Base-by-base conservation (phyloP, 2,329 filamentous ascomycete species). In the Nemania diffusa region DNA sequence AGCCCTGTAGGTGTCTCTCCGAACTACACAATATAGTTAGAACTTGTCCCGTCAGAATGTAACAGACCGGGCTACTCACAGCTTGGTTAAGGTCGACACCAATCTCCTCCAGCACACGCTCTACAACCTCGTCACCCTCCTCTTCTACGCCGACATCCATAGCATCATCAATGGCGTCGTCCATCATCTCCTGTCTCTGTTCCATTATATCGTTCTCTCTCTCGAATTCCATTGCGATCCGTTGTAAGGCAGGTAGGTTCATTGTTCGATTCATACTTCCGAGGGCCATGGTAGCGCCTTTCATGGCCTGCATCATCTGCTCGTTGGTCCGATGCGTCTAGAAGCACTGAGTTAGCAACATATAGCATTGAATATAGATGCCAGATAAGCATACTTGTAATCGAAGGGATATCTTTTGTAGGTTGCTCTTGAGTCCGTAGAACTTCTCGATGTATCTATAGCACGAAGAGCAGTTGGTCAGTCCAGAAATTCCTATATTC, bases 231-330 rank as follows among this genome's bases (percentile, higher is more conserved):
- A 97, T 97, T 22, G 96, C 95, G 78, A 99, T 99, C 65, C 95
- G 90, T 79, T 98, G 95, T 37, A 99, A 84, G 20, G 94, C 94
- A 0, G 96, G 96, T 2, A 99, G 88, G 78, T 99, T 98, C 94
- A 98, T 98, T 71, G 93, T 93, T 71, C 92, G 88, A 81, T 99
- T 99, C 96, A 99, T 99, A 82, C 92, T 97, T 62, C 94, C 94
- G 7, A 99, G 84, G 2, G 97, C 90, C 81, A 91, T 90, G 1
- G 96, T 98, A 4, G 96, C 96, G 37, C 96, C 96, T 81, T 97
- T 99, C 96, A 99, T 98, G 8, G 94, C 96, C 81, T 97, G 93
- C 94, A 97, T 97, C 96, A 99, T 99, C 81, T 98, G 95, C 80
- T 99, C 96, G 80, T 99, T 99, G 73, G 94, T 97, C 71, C 96